Evolutionary conservation across 257 asterid species (phyloP).

Genomic region (Gentiana straminea): DNA sequence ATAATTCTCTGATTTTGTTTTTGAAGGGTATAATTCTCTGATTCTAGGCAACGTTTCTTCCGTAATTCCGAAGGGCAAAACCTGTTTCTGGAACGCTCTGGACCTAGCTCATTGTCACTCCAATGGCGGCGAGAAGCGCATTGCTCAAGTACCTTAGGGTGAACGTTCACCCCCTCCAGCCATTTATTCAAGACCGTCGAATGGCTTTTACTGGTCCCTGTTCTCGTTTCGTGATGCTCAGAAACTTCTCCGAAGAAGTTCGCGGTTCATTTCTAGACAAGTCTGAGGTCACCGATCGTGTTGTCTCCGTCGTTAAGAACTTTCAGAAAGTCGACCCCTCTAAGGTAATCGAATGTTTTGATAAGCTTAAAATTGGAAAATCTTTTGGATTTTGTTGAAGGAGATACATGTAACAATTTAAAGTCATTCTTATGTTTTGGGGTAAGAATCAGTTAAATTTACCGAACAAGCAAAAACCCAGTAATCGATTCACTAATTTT

Average conservation of each 20-base stretch:
- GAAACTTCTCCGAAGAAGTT: conserved; percentile 48
- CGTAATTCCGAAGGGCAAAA: too few species aligned
- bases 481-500: too few species aligned
- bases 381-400: too few species aligned
- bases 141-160: conserved; percentile 59
- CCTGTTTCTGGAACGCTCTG: too few species aligned
- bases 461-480: too few species aligned
- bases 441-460: too few species aligned
- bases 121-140: conserved; percentile 60
- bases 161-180: conserved; percentile 20
- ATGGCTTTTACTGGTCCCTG: conserved; percentile 19
- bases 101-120: not conserved
- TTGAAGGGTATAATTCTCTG: too few species aligned
- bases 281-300: conserved; percentile 79
- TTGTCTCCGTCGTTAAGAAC: conserved; percentile 49
- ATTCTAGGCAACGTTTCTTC: too few species aligned
- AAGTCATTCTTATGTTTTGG: too few species aligned
- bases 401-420: too few species aligned
- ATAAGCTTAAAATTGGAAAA: too few species aligned
- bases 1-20: too few species aligned
- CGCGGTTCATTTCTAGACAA: conserved; percentile 80
- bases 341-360: conserved; percentile 30
- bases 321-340: conserved; percentile 77
- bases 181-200: conserved; percentile 24
- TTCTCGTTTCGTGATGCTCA: conserved; percentile 36